phyloP scores from a whole-genome alignment of 129 eudicot species.

The Sambucus nigra region DNA sequence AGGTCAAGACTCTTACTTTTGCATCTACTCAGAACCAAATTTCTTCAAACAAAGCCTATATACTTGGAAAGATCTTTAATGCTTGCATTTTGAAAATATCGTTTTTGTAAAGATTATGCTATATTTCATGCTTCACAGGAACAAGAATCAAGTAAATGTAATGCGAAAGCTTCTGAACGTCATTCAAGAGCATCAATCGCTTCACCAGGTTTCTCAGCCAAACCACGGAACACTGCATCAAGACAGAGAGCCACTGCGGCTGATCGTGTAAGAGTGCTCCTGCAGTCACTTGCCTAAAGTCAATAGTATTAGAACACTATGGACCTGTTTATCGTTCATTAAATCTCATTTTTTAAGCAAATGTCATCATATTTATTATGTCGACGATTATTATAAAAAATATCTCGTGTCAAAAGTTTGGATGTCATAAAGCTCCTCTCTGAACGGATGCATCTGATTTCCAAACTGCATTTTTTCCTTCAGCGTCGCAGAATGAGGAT shows the following conservation, averaged over 20 bases:
- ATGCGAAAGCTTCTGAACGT: conserved; percentile 19
- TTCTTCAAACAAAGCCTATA: conserved; percentile 3
- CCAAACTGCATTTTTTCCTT: conserved; percentile 12
- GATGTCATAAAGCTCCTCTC: neutral
- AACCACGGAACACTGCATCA: conserved; percentile 16
- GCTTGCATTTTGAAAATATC: neutral
- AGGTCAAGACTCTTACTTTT: conserved; percentile 21
- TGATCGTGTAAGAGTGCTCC: conserved; percentile 44
- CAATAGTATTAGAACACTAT: neutral
- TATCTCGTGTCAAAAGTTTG: neutral
- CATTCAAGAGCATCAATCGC: conserved; percentile 19
- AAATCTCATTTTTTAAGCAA: neutral
- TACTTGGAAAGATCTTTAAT: conserved; percentile 3
- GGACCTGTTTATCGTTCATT: neutral
- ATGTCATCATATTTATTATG: neutral
- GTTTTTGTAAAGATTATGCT: neutral
- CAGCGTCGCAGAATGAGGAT: conserved; percentile 45
- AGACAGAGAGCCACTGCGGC: conserved; percentile 28
- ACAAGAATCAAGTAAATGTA: conserved; percentile 21
- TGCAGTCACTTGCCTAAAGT: neutral
- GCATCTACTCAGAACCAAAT: conserved; percentile 11
- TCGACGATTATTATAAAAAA: neutral
- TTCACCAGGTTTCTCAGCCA: conserved; percentile 17
- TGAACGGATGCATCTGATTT: conserved; percentile 9
- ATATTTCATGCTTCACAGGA: conserved; percentile 22